phyloP scores from a whole-genome alignment of 1,284 basidiomycete genomes.

The Ceratobasidium papillatum region DNA sequence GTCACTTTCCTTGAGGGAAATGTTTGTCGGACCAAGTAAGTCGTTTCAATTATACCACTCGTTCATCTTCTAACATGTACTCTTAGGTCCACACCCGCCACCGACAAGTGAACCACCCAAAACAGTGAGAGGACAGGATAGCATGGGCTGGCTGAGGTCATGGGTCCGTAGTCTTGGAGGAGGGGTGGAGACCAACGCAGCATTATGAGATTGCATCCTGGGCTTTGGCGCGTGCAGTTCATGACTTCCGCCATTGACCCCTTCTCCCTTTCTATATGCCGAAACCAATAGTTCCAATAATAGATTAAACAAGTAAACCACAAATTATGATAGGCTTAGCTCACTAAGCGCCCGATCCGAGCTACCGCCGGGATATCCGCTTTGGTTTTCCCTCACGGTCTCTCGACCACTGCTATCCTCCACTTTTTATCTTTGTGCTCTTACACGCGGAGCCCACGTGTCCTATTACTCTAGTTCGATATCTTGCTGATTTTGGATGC shows the following conservation, averaged over 20 bases:
- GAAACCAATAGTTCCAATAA: neutral
- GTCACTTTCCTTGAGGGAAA: conserved; percentile 16
- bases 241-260: neutral
- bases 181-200: conserved; percentile 36
- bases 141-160: conserved; percentile 36
- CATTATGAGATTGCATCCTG: too few relatives aligned
- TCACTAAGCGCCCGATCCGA: neutral
- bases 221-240: too few relatives aligned
- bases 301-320: neutral
- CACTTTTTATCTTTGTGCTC: neutral
- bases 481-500: neutral
- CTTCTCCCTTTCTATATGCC: neutral
- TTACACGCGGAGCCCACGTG: neutral
- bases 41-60: neutral
- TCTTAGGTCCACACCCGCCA: neutral
- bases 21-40: conserved; percentile 31
- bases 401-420: neutral
- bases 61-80: neutral
- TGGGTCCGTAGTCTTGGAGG: conserved; percentile 41
- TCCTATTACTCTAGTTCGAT: neutral
- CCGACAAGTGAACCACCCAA: conserved; percentile 4
- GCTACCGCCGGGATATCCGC: neutral
- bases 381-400: neutral
- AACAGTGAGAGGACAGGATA: conserved; percentile 10
- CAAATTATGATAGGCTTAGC: neutral